These are phyloP conservation scores for Cordia subcordata DNA, from an alignment of 257 asterid genomes.

Conservation along the genomic window DNA sequence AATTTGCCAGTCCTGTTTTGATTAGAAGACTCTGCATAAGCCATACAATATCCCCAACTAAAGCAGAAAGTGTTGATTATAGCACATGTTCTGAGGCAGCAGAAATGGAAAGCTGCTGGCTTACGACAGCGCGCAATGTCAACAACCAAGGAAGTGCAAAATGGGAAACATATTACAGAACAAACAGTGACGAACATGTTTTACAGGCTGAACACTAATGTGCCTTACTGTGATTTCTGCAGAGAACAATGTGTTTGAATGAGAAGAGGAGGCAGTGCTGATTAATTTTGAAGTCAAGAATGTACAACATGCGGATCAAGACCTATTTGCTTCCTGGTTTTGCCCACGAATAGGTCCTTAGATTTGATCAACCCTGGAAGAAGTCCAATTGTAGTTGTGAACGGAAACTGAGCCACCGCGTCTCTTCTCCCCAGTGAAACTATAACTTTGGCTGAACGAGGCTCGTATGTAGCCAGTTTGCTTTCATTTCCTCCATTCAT, in stretches of 20 bases:
- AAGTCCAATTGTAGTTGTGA: conserved; percentile 62
- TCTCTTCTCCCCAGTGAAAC: conserved; percentile 80
- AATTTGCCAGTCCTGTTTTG: too few species aligned
- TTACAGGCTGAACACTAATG: neutral
- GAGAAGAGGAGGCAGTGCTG: neutral
- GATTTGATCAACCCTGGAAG: conserved; percentile 82
- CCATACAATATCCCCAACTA: too few species aligned
- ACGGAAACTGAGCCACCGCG: conserved; percentile 73
- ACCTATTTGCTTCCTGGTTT: conserved; percentile 66
- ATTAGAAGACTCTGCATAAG: too few species aligned
- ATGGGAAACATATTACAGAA: conserved; percentile 9
- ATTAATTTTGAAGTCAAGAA: too few species aligned
- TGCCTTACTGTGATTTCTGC: neutral
- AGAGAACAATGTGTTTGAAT: neutral
- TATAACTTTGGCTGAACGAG: conserved; percentile 38
- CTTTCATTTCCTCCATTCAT: conserved; percentile 53
- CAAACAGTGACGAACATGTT: too few species aligned
- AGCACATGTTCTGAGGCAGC: neutral
- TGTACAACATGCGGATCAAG: conserved; percentile 42
- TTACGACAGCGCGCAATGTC: too few species aligned
- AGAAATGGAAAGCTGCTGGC: too few species aligned
- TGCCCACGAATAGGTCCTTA: conserved; percentile 74
- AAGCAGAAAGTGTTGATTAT: too few species aligned
- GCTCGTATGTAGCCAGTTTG: conserved; percentile 60
- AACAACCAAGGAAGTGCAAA: too few species aligned